Conservation (phyloP, 2,329 filamentous ascomycete species). For the Penicillium glabrum region DNA sequence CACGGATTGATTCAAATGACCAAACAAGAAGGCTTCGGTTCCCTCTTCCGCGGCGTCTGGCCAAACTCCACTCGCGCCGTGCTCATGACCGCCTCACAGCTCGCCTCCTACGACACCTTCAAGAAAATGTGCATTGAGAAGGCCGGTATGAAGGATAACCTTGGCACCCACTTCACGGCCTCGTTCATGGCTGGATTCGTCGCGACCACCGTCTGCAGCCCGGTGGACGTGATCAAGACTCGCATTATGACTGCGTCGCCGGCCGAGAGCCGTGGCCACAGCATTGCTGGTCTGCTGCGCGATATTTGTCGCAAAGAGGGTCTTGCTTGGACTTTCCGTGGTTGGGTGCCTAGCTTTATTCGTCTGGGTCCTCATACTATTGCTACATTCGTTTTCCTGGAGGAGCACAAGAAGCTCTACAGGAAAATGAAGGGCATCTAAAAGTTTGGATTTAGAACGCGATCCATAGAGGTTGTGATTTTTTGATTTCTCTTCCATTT, state of each 20-base stretch:
- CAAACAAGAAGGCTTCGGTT: conserved; percentile 73
- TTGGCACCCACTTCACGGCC: conserved; percentile 62
- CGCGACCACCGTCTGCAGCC: conserved; percentile 66
- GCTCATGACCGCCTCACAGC: conserved; percentile 66
- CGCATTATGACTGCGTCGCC: conserved; percentile 60
- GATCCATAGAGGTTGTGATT: conserved; percentile 13
- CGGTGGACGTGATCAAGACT: conserved; percentile 68
- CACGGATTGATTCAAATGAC: conserved; percentile 85
- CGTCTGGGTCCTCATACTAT: conserved; percentile 66
- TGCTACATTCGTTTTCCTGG: conserved; percentile 65
- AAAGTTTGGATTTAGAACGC: conserved; percentile 31
- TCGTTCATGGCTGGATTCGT: conserved; percentile 65
- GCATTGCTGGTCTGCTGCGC: conserved; percentile 50
- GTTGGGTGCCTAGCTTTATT: conserved; percentile 68
- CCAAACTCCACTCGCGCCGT: conserved; percentile 63
- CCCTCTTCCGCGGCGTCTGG: conserved; percentile 75
- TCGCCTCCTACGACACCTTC: conserved; percentile 65
- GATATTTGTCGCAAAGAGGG: conserved; percentile 60
- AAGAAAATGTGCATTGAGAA: conserved; percentile 57
- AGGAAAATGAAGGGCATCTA: conserved; percentile 40
- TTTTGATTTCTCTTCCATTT: background rate
- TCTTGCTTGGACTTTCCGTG: conserved; percentile 64
- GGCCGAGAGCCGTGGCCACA: conserved; percentile 41
- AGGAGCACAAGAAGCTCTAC: conserved; percentile 68
- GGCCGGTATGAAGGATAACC: conserved; percentile 55